These are phyloP conservation scores for Paradendryphiella salina DNA, from an alignment of 2,329 filamentous ascomycete species.

Conservation along the genomic window DNA sequence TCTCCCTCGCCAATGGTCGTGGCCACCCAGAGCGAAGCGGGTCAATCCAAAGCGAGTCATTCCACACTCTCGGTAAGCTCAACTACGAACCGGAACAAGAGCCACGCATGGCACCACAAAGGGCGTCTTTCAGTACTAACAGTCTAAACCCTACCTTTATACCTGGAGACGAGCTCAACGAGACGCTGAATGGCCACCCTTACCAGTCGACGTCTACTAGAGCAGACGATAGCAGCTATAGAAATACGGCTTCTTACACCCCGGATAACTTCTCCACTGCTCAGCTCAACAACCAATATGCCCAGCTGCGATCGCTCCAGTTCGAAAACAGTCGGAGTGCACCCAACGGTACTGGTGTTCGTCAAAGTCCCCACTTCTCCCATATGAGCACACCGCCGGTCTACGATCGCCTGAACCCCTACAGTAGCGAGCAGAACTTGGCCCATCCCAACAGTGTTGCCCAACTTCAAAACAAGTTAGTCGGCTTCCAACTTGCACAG, in stretches of 20 bases:
- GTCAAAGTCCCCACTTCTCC: slow-evolving; percentile 55
- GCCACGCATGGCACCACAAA: slow-evolving; percentile 37
- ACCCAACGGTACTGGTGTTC: slow-evolving; percentile 49
- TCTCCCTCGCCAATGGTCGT: slow-evolving; percentile 53
- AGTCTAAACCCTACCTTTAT: slow-evolving; percentile 29
- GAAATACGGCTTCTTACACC: slow-evolving; percentile 38
- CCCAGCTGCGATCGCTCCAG: slow-evolving; percentile 47
- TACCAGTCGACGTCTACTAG: slow-evolving; percentile 30
- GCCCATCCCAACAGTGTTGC: slow-evolving; percentile 51
- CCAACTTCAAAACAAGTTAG: slow-evolving; percentile 55
- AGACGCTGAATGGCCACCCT: slow-evolving; percentile 29
- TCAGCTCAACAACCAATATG: slow-evolving; percentile 38
- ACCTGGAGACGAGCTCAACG: slow-evolving; percentile 27
- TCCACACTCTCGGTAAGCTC: slow-evolving; percentile 42
- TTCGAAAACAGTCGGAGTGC: slow-evolving; percentile 50
- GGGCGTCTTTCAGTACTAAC: slow-evolving; percentile 39
- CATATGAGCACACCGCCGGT: slow-evolving; percentile 50
- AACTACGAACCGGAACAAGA: slow-evolving; percentile 44
- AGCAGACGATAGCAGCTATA: slow-evolving; percentile 25
- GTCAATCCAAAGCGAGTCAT: slow-evolving; percentile 46
- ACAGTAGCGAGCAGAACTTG: slow-evolving; percentile 48
- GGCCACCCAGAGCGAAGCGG: slow-evolving; percentile 45
- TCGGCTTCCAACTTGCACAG: slow-evolving; percentile 52
- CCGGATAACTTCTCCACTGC: slow-evolving; percentile 42
- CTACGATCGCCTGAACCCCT: slow-evolving; percentile 51